Conservation (phyloP, 192 early-diverging fungal genomes). For the Coemansia sp. region DNA sequence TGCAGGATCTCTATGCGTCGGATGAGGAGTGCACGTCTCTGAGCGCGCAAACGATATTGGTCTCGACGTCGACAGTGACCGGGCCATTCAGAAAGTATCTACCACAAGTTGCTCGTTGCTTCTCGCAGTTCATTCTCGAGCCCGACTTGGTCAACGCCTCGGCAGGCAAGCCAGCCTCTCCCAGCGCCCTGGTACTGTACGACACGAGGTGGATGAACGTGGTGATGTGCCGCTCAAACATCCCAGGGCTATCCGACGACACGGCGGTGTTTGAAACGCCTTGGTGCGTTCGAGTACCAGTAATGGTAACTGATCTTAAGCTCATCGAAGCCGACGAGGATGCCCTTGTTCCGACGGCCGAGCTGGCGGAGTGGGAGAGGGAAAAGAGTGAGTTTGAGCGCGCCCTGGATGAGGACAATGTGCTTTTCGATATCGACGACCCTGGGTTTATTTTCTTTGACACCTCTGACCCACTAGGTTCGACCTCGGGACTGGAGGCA, state of each 20-base stretch:
- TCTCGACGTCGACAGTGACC: slow-evolving; percentile 38
- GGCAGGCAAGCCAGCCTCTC: slow-evolving; percentile 25
- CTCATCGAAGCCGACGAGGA: slow-evolving; percentile 38
- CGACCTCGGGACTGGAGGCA: not conserved
- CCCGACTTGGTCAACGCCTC: slow-evolving; percentile 21
- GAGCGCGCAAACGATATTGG: slow-evolving; percentile 39
- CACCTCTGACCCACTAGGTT: slow-evolving; percentile 16
- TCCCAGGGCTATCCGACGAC: slow-evolving; percentile 36
- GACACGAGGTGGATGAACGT: slow-evolving; percentile 53
- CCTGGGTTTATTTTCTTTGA: slow-evolving; percentile 56
- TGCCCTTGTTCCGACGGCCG: slow-evolving; percentile 46
- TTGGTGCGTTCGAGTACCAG: slow-evolving; percentile 43
- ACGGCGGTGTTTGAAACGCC: slow-evolving; percentile 51
- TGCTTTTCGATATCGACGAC: slow-evolving; percentile 56
- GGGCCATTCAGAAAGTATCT: slow-evolving; percentile 49
- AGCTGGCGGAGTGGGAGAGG: slow-evolving; percentile 43
- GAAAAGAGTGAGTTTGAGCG: slow-evolving; percentile 58
- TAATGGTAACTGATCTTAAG: slow-evolving; percentile 21
- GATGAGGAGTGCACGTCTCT: slow-evolving; percentile 44
- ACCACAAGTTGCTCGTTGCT: slow-evolving; percentile 44
- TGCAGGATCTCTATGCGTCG: slow-evolving; percentile 40
- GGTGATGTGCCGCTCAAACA: slow-evolving; percentile 31
- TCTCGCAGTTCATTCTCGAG: slow-evolving; percentile 46
- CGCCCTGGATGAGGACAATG: slow-evolving; percentile 54
- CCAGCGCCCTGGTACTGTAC: slow-evolving; percentile 49